These are phyloP conservation scores for Eimeria sp. DNA, from an alignment of 169 alveolate species.

Conservation along the genomic window DNA sequence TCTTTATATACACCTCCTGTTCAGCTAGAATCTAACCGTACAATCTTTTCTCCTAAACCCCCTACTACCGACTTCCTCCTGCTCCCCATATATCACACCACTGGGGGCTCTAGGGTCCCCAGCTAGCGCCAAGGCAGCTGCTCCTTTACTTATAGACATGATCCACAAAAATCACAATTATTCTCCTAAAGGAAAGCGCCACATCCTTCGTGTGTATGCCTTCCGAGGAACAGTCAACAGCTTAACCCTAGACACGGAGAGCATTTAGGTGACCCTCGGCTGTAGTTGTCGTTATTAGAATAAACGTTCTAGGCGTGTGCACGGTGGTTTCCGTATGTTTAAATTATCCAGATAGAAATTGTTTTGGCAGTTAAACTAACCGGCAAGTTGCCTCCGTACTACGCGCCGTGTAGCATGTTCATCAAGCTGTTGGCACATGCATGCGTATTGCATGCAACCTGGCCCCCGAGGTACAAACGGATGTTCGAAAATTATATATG, in stretches of 20 bases:
- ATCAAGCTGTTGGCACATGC: not conserved
- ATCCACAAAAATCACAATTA: not conserved
- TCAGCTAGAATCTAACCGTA: not conserved
- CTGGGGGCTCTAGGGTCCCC: not conserved
- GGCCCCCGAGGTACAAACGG: not conserved
- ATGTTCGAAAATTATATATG: too few species aligned
- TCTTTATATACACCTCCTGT: not conserved
- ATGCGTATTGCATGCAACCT: not conserved
- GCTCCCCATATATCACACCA: not conserved
- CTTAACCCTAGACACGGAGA: not conserved
- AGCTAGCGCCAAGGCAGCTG: not conserved
- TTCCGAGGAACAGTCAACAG: not conserved
- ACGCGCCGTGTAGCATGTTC: not conserved
- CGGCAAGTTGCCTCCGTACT: not conserved
- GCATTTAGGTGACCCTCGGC: constrained; percentile 5
- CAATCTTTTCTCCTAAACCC: not conserved
- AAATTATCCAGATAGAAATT: not conserved
- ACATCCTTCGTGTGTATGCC: not conserved
- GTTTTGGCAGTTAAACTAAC: not conserved
- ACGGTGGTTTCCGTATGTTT: not conserved
- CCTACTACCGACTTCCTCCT: not conserved
- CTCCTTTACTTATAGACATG: not conserved
- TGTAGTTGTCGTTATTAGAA: not conserved
- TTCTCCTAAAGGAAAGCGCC: too few species aligned
- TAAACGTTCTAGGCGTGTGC: not conserved